These are phyloP conservation scores for Cicer arietinum DNA, from an alignment of 306 rosid genomes.

Conservation along the genomic window DNA sequence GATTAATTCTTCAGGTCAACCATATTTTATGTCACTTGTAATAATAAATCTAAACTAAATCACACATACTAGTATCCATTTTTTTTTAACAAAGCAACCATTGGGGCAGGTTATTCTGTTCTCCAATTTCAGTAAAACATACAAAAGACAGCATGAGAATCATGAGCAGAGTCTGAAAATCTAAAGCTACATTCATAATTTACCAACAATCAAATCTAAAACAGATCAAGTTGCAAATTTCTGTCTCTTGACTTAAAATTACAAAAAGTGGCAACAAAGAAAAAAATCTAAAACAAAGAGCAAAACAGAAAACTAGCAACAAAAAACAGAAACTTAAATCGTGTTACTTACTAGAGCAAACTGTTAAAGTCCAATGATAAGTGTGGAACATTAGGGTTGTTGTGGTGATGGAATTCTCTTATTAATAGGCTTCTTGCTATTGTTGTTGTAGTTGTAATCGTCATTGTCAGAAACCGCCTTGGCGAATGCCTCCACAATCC, in stretches of 20 bases:
- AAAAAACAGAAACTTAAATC: constrained; percentile 18
- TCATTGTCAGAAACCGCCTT: constrained; percentile 77
- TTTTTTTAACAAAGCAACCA: neutral
- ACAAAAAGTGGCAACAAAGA: constrained; percentile 15
- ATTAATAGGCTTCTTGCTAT: constrained; percentile 54
- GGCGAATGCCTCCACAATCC: constrained; percentile 88
- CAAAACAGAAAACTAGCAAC: neutral
- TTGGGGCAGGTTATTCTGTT: neutral
- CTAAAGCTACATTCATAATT: constrained; percentile 25
- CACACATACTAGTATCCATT: neutral
- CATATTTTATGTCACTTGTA: neutral
- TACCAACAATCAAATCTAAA: neutral
- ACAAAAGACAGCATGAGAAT: neutral
- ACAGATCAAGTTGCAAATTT: neutral
- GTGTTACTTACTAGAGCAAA: constrained; percentile 24
- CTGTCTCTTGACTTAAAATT: constrained; percentile 7
- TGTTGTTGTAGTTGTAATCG: constrained; percentile 60
- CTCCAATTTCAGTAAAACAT: neutral
- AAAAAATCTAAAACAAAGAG: constrained; percentile 2
- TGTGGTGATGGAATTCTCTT: constrained; percentile 67
- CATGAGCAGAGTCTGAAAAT: neutral
- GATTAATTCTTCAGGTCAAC: neutral
- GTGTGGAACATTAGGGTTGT: constrained; percentile 42
- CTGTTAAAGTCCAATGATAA: neutral
- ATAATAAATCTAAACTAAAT: neutral